phyloP scores from a whole-genome alignment of 139 green algal species.

The Ettlia oleoabundans region DNA sequence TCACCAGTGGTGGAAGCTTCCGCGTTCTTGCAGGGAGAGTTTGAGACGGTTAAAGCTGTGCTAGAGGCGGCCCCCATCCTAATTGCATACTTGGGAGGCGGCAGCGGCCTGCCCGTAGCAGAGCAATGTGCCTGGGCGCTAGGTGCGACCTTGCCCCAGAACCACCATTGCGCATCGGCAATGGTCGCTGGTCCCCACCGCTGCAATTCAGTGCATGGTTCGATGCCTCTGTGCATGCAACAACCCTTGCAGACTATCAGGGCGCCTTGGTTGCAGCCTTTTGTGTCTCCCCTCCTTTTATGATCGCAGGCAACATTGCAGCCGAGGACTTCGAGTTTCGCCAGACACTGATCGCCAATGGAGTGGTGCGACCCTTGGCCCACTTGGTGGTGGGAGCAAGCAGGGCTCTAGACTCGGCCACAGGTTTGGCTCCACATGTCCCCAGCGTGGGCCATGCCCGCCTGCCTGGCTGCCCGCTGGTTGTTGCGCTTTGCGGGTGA shows the following conservation, averaged over 20 bases:
- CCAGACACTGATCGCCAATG: conserved; percentile 50
- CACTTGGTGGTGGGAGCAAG: conserved; percentile 27
- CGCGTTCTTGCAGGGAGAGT: conserved; percentile 19
- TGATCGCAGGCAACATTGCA: conserved; percentile 53
- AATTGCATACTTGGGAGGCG: conserved; percentile 46
- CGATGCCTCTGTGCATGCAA: too few relatives aligned
- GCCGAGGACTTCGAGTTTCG: conserved; percentile 49
- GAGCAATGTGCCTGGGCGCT: conserved; percentile 65
- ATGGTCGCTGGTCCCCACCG: neutral
- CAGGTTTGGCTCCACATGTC: too few relatives aligned
- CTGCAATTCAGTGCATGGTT: neutral
- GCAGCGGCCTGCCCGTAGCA: conserved; percentile 48
- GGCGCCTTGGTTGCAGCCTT: too few relatives aligned
- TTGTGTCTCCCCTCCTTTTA: too few relatives aligned
- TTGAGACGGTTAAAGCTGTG: conserved; percentile 47
- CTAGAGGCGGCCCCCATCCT: conserved; percentile 53
- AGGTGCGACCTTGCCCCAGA: conserved; percentile 8
- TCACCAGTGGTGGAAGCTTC: too few relatives aligned
- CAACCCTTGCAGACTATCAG: too few relatives aligned
- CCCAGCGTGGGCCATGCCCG: too few relatives aligned
- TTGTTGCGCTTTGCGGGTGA: too few relatives aligned
- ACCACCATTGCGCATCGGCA: neutral
- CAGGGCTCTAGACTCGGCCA: conserved; percentile 5
- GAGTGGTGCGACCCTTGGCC: conserved; percentile 40
- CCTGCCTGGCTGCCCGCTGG: too few relatives aligned